Conservation (phyloP, 1,284 basidiomycete genomes). For the Moesziomyces globuligerus region DNA sequence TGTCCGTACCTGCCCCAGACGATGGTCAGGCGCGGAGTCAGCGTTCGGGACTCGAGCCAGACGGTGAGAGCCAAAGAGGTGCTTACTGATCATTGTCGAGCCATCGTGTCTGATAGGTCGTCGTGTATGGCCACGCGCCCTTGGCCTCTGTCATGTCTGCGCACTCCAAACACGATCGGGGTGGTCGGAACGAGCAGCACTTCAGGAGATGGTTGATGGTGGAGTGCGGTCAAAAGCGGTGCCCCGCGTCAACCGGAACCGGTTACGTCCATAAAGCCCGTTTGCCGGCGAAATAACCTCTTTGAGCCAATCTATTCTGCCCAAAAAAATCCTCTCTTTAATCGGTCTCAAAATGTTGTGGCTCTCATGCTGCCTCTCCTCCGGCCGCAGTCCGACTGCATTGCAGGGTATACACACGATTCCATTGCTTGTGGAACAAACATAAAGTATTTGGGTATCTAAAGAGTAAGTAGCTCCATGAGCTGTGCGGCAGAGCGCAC, state of each 20-base stretch:
- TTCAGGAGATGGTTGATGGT: background rate
- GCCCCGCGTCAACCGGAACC: no score
- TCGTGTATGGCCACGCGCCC: slow-evolving; percentile 29
- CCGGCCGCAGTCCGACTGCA: no score
- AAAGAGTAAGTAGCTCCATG: background rate
- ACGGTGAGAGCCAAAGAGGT: background rate
- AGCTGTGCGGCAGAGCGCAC: background rate
- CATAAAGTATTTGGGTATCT: background rate
- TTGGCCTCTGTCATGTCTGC: slow-evolving; percentile 18
- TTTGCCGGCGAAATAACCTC: slow-evolving; percentile 1
- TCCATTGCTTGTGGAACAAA: background rate
- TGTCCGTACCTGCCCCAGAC: slow-evolving; percentile 41
- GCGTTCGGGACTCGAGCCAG: background rate
- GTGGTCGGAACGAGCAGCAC: background rate
- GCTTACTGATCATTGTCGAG: slow-evolving; percentile 54
- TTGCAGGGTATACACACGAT: slow-evolving; percentile 8
- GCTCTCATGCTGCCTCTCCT: background rate
- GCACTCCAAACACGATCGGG: no score
- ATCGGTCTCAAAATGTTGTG: background rate
- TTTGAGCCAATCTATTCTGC: no score
- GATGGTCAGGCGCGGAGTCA: background rate
- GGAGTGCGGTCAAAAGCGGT: no score
- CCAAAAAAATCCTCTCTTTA: no score
- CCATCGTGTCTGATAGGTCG: slow-evolving; percentile 47
- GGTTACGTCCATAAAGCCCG: background rate